These are phyloP conservation scores for Fibroporia radiculosa DNA, from an alignment of 768 basidiomycete species.

Conservation along the genomic window DNA sequence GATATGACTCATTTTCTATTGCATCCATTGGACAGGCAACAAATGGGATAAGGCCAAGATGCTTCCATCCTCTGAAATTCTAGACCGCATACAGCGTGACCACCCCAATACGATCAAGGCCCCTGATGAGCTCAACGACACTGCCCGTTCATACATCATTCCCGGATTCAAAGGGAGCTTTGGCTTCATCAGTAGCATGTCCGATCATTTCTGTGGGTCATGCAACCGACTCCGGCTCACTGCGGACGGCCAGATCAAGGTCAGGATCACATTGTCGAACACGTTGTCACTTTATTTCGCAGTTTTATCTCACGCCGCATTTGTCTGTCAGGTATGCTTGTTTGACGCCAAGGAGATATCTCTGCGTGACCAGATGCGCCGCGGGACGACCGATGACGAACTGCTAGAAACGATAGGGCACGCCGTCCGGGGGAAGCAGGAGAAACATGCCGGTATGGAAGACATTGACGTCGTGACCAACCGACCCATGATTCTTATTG, in stretches of 20 bases:
- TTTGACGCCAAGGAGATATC: constrained; percentile 84
- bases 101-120: constrained; percentile 50
- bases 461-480: constrained; percentile 69
- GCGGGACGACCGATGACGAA: constrained; percentile 54
- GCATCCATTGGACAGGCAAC: constrained; percentile 49
- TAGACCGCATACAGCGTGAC: constrained; percentile 37
- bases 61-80: constrained; percentile 63
- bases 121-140: constrained; percentile 66
- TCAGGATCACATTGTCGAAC: constrained; percentile 15
- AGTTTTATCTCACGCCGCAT: not conserved
- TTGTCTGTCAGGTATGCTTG: constrained; percentile 56
- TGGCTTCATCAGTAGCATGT: constrained; percentile 93
- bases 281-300: not conserved
- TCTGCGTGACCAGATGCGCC: constrained; percentile 65
- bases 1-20: not conserved
- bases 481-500: constrained; percentile 88
- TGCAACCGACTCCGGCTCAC: constrained; percentile 82
- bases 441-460: constrained; percentile 82
- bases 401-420: constrained; percentile 51
- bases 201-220: constrained; percentile 82
- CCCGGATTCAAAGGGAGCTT: constrained; percentile 63
- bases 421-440: constrained; percentile 67
- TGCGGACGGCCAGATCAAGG: constrained; percentile 90
- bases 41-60: constrained; percentile 81
- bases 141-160: constrained; percentile 73